Base-by-base conservation (phyloP, 495 filamentous ascomycete species). In the Hypomontagnella monticulosa region DNA sequence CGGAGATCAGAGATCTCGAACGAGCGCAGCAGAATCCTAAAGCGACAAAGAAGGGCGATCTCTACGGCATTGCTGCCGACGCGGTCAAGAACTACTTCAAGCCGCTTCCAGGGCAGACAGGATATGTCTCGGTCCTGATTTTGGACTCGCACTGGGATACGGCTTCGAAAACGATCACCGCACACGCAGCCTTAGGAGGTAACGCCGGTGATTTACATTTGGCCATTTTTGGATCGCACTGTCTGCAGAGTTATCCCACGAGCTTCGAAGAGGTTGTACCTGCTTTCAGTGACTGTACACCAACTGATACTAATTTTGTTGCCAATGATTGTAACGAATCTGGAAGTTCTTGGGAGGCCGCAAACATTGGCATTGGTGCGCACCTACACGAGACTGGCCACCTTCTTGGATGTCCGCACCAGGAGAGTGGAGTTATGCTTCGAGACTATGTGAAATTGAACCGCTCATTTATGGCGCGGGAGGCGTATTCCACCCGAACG, bases 321-420 rank as follows among this genome's bases (percentile, higher is more conserved):
- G 90, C 88, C 4, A 96, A 97, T 68, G 93, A 96, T 72, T 90
- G 83, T 68, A 89, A 90, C 41, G 90, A 96, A 42, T 87, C 87
- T 18, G 92, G 92, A 10, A 96, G 89, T 55, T 95, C 88, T 57
- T 97, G 93, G 93, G 93, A 97, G 71, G 87, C 93, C 14, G 92
- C 92, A 6, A 94, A 93, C 67, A 85, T 97, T 60, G 93, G 93
- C 43, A 96, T 97, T 66, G 93, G 93, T 7, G 93, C 93, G 20
- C 93, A 97, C 77, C 76, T 97, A 10, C 93, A 96, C 71, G 93
- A 97, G 75, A 87, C 87, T 0, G 93, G 93, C 2, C 93, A 96
- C 76, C 75, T 94, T 15, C 88, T 97, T 63, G 93, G 93, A 41
- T 93, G 90, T 63, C 92, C 93, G 6, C 92, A 95, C 72, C 92